These are phyloP conservation scores for Thraustotheca clavata DNA, from an alignment of 352 stramenopile genomes.

Conservation along the genomic window DNA sequence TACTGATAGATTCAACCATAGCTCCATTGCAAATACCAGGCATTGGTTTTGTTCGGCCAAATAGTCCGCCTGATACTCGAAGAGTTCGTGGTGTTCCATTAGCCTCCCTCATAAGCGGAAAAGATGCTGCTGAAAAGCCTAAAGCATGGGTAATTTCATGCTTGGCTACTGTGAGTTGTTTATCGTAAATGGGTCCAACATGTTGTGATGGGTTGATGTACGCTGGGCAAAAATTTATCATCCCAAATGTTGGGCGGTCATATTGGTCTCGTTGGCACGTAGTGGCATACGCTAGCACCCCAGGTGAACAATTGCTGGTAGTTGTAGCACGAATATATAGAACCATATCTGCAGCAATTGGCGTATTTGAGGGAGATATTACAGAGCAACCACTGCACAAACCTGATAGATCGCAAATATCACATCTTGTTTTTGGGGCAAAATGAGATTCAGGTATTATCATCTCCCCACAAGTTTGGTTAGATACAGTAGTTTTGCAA, in stretches of 20 bases:
- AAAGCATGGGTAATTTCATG: slow-evolving; percentile 24
- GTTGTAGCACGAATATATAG: slow-evolving; percentile 51
- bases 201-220: neutral
- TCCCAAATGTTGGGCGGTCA: slow-evolving; percentile 35
- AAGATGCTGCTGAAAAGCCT: slow-evolving; percentile 20
- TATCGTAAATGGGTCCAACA: neutral
- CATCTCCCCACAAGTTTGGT: slow-evolving; percentile 67
- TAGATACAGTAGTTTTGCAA: slow-evolving; percentile 42
- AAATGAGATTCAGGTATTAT: slow-evolving; percentile 56
- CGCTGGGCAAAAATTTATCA: slow-evolving; percentile 23
- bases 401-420: slow-evolving; percentile 31
- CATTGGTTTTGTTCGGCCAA: neutral
- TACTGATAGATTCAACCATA: neutral
- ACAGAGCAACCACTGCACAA: slow-evolving; percentile 37
- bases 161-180: slow-evolving; percentile 4
- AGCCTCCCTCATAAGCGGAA: slow-evolving; percentile 6
- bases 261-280: slow-evolving; percentile 82
- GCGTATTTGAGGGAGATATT: slow-evolving; percentile 16
- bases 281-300: slow-evolving; percentile 60
- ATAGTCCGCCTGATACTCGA: neutral
- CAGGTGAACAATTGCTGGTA: slow-evolving; percentile 40
- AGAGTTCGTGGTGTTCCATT: slow-evolving; percentile 11
- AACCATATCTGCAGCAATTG: slow-evolving; percentile 47
- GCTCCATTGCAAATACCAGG: neutral
- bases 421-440: slow-evolving; percentile 35